Conservation (phyloP, 805 yeast species). For the Yarrowia hollandica region DNA sequence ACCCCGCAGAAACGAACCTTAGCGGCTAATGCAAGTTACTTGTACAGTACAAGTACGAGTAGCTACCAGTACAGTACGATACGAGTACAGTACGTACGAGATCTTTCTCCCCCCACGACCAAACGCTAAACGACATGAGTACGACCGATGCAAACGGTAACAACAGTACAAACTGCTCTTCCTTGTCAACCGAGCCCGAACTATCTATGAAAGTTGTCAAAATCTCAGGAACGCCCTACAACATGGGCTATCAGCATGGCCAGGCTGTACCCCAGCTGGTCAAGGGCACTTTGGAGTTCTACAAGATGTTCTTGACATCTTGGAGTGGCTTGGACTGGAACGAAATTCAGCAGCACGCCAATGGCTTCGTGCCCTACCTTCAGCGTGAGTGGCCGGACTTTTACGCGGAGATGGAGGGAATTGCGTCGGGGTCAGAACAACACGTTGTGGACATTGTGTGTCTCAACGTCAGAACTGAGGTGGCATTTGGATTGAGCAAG, state of each 20-base stretch:
- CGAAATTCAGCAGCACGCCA: conserved; percentile 39
- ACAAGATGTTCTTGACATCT: conserved; percentile 38
- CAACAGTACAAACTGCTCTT: not conserved
- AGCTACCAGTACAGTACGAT: too few relatives aligned
- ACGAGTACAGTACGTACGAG: not conserved
- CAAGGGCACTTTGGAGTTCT: conserved; percentile 39
- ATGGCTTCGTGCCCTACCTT: conserved; percentile 39
- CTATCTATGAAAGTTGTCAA: conserved; percentile 30
- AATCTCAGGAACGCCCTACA: conserved; percentile 31
- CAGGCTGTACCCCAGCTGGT: conserved; percentile 41
- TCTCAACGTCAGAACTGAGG: conserved; percentile 46
- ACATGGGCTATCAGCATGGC: conserved; percentile 45
- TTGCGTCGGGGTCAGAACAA: conserved; percentile 44
- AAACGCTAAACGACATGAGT: conserved; percentile 1
- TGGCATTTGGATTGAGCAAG: conserved; percentile 38
- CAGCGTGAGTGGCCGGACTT: conserved; percentile 40
- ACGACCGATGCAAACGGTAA: not conserved
- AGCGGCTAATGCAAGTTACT: too few relatives aligned
- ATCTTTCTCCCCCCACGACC: not conserved
- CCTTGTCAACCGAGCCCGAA: not conserved
- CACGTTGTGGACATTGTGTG: conserved; percentile 44
- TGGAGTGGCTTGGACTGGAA: conserved; percentile 40
- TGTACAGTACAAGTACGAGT: too few relatives aligned
- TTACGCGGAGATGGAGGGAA: conserved; percentile 43
- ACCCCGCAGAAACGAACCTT: not conserved